phyloP scores from a whole-genome alignment of 208 protist species.

The Acanthamoeba sp. region DNA sequence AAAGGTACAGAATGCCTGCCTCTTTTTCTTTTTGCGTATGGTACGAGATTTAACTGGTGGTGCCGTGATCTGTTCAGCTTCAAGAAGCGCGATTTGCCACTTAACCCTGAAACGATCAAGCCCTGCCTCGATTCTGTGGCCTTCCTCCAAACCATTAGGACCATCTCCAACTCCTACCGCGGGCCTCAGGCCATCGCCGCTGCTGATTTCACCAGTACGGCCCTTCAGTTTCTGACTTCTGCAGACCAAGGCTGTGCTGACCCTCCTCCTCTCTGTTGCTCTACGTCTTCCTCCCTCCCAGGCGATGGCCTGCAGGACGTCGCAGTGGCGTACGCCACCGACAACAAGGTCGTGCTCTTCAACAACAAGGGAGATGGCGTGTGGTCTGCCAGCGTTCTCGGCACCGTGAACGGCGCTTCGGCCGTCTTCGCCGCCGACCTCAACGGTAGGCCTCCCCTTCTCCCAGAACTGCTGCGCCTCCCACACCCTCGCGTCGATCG shows the following conservation, averaged over 20 bases:
- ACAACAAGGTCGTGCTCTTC: background rate
- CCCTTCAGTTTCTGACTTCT: background rate
- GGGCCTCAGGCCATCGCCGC: background rate
- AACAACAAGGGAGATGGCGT: background rate
- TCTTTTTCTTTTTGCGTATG: no score
- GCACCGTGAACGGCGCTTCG: background rate
- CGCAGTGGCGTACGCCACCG: background rate
- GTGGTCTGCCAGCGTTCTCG: background rate
- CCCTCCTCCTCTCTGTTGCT: no score
- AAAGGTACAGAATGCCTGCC: background rate
- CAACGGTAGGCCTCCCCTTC: background rate
- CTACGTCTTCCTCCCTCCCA: background rate
- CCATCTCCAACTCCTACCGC: background rate
- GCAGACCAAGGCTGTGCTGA: background rate
- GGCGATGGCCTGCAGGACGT: background rate
- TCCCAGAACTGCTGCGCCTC: background rate
- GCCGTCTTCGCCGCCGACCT: conserved; percentile 38
- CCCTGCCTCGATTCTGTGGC: background rate
- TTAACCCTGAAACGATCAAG: background rate
- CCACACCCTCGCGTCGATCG: background rate
- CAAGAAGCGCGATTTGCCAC: background rate
- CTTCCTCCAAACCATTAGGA: background rate
- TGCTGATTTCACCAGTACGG: background rate
- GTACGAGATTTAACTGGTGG: no score
- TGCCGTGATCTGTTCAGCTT: background rate